Conservation (phyloP, 1,284 basidiomycete genomes). For the Austroboletus novae-zelandiae region DNA sequence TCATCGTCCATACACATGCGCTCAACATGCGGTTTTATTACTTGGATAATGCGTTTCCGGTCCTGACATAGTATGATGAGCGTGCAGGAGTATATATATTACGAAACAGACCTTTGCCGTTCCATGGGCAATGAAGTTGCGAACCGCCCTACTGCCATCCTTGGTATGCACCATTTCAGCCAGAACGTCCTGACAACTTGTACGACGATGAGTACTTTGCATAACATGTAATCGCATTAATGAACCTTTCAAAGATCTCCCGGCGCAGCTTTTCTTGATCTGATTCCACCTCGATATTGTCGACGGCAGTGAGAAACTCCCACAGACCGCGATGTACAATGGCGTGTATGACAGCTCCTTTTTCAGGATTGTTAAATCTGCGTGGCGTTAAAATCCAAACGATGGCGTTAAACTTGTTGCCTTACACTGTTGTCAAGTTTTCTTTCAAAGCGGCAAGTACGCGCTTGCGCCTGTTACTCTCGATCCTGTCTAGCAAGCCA, state of each 20-base stretch:
- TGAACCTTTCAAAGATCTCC: conserved; percentile 26
- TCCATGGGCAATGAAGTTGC: conserved; percentile 78
- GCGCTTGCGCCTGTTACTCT: conserved; percentile 62
- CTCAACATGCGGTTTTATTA: conserved; percentile 81
- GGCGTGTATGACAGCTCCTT: conserved; percentile 80
- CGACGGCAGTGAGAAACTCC: conserved; percentile 69
- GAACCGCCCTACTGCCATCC: conserved; percentile 82
- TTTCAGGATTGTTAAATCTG: conserved; percentile 88
- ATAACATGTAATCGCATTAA: not conserved
- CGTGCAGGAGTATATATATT: not conserved
- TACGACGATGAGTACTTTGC: conserved; percentile 5
- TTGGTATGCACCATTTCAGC: conserved; percentile 92
- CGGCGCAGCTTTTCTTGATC: conserved; percentile 53
- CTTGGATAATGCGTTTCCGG: conserved; percentile 84
- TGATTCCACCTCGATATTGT: conserved; percentile 48
- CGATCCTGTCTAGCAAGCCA: conserved; percentile 63
- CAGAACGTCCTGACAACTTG: conserved; percentile 75
- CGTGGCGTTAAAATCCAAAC: not conserved
- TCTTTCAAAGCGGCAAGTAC: conserved; percentile 70
- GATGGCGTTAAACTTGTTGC: conserved; percentile 6
- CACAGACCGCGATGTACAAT: conserved; percentile 81
- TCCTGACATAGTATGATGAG: conserved; percentile 47
- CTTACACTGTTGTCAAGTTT: conserved; percentile 74
- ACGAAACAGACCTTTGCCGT: conserved; percentile 63
- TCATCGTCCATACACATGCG: conserved; percentile 85